Evolutionary conservation across 1,139 yeast species (phyloP).

Genomic region (Taphrina pruni): DNA sequence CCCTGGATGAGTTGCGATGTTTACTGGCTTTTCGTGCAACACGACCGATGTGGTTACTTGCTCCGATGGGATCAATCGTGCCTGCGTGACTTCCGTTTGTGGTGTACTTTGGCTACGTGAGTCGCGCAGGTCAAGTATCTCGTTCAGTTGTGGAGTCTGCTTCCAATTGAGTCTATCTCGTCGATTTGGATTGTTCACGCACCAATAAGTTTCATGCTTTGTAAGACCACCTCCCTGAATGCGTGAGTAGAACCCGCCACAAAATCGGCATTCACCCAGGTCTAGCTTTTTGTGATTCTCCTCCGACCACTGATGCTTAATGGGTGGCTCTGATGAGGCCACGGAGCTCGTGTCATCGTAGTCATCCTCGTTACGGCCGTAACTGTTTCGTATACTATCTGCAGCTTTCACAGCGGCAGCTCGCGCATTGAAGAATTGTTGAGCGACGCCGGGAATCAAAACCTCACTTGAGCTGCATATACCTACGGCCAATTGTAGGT

Average conservation of each 20-base stretch:
- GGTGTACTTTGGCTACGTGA: neutral
- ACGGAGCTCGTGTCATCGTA: neutral
- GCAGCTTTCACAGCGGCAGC: slow-evolving; percentile 13
- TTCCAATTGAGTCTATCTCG: neutral
- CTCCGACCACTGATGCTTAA: slow-evolving; percentile 13
- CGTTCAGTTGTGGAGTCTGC: neutral
- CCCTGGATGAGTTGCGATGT: neutral
- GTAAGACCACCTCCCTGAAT: slow-evolving; percentile 14
- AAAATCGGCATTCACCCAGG: slow-evolving; percentile 14
- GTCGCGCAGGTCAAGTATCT: neutral
- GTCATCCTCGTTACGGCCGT: neutral
- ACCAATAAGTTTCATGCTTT: slow-evolving; percentile 19
- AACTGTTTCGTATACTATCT: neutral
- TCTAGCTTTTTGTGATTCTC: neutral
- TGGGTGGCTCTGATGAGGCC: slow-evolving; percentile 18
- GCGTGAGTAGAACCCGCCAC: slow-evolving; percentile 12
- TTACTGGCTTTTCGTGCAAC: neutral
- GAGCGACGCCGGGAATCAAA: neutral
- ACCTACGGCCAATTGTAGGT: too few relatives aligned
- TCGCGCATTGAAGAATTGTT: neutral
- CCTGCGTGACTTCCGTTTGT: neutral
- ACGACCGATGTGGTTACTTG: neutral
- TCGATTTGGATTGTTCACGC: slow-evolving; percentile 1
- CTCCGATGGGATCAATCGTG: neutral
- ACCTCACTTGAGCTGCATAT: too few relatives aligned